Base-by-base conservation (phyloP, 768 basidiomycete genomes). In the Lentinula aciculospora region DNA sequence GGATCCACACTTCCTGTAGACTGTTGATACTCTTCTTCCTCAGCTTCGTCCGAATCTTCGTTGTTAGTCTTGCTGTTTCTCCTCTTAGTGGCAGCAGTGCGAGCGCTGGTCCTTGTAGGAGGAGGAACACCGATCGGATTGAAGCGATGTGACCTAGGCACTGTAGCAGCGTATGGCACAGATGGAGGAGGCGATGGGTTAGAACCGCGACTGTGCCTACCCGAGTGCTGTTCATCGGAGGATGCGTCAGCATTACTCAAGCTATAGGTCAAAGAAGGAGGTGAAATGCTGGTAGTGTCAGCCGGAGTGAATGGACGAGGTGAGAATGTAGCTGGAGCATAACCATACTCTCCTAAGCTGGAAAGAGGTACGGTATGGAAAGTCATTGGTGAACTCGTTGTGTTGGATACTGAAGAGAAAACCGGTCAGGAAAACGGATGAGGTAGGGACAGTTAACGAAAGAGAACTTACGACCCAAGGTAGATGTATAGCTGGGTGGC, bases 81-180 rank as follows among this genome's bases (percentile, higher is more conserved):
- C 64, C 77, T 72, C 69, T 72, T 78, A 62, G 75, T 76, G 13
- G 71, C 67, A 28, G 72, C 56, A 9, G 55, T 69, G 60, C 76
- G 73, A 56, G 74, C 76, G 71, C 79, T 81, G 36, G 85, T 74
- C 57, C 84, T 76, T 51, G 81, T 76, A 59, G 84, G 74, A 60
- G 84, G 74, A 45, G 83, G 73, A 15, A 81, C 76, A 57, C 80
- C 73, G 63, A 91, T 83, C 4, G 89, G 89, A 74, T 89, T 89
- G 78, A 82, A 91, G 63, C 89, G 88, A 65, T 86, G 86, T 49
- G 88, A 88, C 62, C 88, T 78, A 28, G 86, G 87, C 40, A 88
- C 81, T 31, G 84, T 76, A 27, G 88, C 79, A 62, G 75, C 74
- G 67, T 79, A 81, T 34, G 85, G 72, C 34, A 80, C 76, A 61